Evolutionary conservation across 2,329 filamentous ascomycete species (phyloP), one percentile per base, ranked within the genome.

Genomic region (Juglanconis oblonga): DNA sequence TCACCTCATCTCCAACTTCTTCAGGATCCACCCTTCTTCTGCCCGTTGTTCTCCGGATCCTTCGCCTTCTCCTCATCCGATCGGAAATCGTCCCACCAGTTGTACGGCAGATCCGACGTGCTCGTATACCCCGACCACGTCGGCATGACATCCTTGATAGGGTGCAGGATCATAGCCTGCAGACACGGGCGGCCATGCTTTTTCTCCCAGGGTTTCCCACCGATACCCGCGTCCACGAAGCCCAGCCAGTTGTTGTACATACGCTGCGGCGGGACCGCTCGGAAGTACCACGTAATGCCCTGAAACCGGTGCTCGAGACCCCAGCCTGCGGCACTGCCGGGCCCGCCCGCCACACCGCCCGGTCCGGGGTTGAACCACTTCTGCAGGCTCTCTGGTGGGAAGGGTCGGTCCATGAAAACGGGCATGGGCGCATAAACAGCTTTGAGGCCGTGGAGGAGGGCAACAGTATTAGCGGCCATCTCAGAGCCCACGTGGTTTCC

Each of bases 401-500:
- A 92, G 53, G 88, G 83, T 62, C 89, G 84, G 72, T 94, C 90
- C 68, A 92, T 90, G 72, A 87, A 93, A 51, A 93, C 84, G 1
- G 90, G 90, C 72, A 93, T 90, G 10, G 90, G 90, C 10, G 86
- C 89, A 68, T 88, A 91, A 4, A 92, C 87, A 4, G 88, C 86
- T 75, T 94, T 94, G 52, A 93, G 78, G 5, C 91, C 90, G 70
- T 95, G 89, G 64, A 92, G 84, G 17, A 94, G 79, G 0, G 89
- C 86, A 32, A 88, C 83, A 0, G 88, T 88, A 58, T 89, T 87
- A 0, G 89, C 86, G 62, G 87, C 89, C 89, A 94, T 92, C 71
- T 94, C 90, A 0, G 89, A 90, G 60, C 88, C 89, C 67, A 93
- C 86, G 69, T 92, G 89, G 67, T 89, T 88, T 64, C 89, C 88